These are phyloP conservation scores for Cydonia oblonga DNA, from an alignment of 331 rosid genomes.

Conservation along the genomic window DNA sequence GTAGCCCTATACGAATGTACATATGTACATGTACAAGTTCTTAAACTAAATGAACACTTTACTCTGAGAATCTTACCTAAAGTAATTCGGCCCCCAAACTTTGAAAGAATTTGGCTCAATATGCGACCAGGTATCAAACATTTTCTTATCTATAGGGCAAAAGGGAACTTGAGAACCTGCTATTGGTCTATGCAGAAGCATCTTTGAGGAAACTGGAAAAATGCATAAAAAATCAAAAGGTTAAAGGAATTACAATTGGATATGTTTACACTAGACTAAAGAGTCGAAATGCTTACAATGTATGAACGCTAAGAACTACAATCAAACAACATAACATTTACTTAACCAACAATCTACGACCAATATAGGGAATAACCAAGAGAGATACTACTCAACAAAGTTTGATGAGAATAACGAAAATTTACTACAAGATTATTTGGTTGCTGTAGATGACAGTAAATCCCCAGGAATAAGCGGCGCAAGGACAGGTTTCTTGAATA, in stretches of 20 bases:
- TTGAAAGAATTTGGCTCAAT: conserved; percentile 70
- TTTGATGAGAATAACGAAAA: not conserved
- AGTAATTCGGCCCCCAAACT: conserved; percentile 68
- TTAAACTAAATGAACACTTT: conserved; percentile 1
- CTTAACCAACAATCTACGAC: not conserved
- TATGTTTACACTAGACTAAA: not conserved
- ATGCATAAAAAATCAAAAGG: not conserved
- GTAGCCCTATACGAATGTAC: not conserved
- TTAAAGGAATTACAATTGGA: not conserved
- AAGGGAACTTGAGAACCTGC: conserved; percentile 95
- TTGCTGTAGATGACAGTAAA: not conserved
- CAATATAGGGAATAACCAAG: not conserved
- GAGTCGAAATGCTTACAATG: not conserved
- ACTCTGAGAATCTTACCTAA: conserved; percentile 45
- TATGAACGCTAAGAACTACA: not conserved
- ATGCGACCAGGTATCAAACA: conserved; percentile 78
- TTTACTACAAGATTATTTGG: not conserved
- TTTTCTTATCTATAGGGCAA: conserved; percentile 78
- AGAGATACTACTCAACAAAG: not conserved
- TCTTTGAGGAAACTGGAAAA: conserved; percentile 78
- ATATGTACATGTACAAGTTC: not conserved
- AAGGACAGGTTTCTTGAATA: not conserved
- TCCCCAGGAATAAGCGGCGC: too few species aligned
- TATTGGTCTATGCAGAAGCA: conserved; percentile 61
- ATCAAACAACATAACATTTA: not conserved